These are phyloP conservation scores for Dothistroma septosporum DNA, from an alignment of 2,329 filamentous ascomycete species.

Conservation along the genomic window DNA sequence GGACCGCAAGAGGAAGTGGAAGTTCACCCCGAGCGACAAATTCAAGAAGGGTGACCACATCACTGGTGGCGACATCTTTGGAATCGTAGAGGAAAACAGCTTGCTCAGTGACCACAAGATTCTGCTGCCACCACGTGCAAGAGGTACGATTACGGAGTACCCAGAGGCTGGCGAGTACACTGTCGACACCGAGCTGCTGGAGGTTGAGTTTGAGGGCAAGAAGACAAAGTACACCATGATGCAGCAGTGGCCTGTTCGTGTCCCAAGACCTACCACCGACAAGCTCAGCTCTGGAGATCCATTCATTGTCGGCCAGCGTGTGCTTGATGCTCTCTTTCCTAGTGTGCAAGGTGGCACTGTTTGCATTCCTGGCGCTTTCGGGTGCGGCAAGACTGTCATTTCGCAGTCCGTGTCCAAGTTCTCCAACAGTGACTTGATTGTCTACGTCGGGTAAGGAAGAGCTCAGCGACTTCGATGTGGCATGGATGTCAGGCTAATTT, in stretches of 20 bases:
- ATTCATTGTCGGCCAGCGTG: constrained; percentile 94
- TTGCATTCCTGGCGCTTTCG: constrained; percentile 96
- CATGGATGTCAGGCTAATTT: background rate
- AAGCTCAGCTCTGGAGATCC: constrained; percentile 85
- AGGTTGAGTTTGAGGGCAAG: constrained; percentile 95
- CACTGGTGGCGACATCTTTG: constrained; percentile 93
- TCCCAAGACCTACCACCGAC: constrained; percentile 85
- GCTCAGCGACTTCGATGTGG: background rate
- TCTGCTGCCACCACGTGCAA: constrained; percentile 80
- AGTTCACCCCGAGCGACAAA: constrained; percentile 71
- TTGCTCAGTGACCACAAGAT: constrained; percentile 92
- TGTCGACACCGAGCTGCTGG: constrained; percentile 87
- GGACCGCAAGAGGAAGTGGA: constrained; percentile 91
- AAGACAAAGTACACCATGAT: constrained; percentile 96
- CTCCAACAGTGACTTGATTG: constrained; percentile 98
- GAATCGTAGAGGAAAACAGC: constrained; percentile 91
- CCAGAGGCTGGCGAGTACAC: constrained; percentile 87
- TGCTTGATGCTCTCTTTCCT: constrained; percentile 93
- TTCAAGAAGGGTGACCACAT: constrained; percentile 97
- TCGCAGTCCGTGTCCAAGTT: constrained; percentile 98
- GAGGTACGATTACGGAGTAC: constrained; percentile 89
- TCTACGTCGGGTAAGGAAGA: constrained; percentile 71
- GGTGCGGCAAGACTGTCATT: constrained; percentile 99
- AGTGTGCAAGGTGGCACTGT: constrained; percentile 96
- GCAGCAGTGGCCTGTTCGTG: constrained; percentile 97